A percentile compares a stretch with the other conserved stretches of the same genome.
Conservation (phyloP, 352 stramenopile genomes). For the Plasmopara halstedii region DNA sequence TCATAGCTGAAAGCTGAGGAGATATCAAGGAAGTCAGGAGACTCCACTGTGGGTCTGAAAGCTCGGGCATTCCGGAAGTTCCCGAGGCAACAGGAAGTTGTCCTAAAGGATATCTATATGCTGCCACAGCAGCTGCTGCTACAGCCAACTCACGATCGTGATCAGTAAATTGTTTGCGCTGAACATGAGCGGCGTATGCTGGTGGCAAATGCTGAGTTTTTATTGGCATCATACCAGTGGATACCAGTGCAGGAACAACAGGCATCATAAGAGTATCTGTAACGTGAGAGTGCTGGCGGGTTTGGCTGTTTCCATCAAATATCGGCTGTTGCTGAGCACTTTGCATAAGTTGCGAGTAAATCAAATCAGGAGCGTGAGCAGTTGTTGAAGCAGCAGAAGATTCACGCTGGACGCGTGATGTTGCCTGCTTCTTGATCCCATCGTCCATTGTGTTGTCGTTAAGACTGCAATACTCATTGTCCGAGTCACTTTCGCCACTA, state of each 20-base stretch:
- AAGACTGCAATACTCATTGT: conserved; percentile 16
- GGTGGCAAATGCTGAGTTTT: conserved; percentile 23
- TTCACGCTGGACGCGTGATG: conserved; percentile 6
- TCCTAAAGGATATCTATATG: conserved; percentile 31
- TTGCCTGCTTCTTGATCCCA: conserved; percentile 9
- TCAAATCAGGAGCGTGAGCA: conserved; percentile 6
- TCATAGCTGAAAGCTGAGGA: conserved; percentile 43
- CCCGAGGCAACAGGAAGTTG: conserved; percentile 14
- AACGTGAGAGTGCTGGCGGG: conserved; percentile 7
- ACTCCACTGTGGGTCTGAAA: conserved; percentile 71
- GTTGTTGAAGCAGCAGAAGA: conserved; percentile 5
- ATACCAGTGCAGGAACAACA: conserved; percentile 5
- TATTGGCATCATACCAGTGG: conserved; percentile 9
- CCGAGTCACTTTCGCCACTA: conserved; percentile 32
- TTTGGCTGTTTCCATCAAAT: conserved; percentile 8
- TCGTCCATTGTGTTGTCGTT: conserved; percentile 25
- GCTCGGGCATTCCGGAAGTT: conserved; percentile 25
- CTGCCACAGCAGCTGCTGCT: conserved; percentile 25
- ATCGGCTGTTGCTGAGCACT: conserved; percentile 14
- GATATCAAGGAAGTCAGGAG: conserved; percentile 76
- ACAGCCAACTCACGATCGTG: conserved; percentile 21
- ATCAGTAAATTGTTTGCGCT: conserved; percentile 18
- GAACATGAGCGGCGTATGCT: conserved; percentile 15
- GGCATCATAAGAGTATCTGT: conserved; percentile 10
- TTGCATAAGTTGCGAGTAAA: conserved; percentile 29